phyloP scores from a whole-genome alignment of 2,329 filamentous ascomycete genomes.

The Pseudogymnoascus sp. region DNA sequence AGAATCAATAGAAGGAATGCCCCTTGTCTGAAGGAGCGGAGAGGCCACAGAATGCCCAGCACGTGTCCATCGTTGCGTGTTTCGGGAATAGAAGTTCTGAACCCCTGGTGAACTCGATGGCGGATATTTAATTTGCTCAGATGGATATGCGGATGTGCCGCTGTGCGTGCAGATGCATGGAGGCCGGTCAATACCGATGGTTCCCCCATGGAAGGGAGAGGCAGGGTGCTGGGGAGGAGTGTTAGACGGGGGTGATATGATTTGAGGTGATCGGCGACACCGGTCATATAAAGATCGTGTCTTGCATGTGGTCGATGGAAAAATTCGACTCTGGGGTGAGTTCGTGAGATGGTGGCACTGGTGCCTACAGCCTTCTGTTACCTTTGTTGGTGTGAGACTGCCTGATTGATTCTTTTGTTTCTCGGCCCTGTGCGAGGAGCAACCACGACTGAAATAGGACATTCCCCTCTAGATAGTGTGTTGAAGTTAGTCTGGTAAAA shows the following conservation, averaged over 20 bases:
- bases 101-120: background rate
- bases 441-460: background rate
- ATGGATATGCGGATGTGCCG: background rate
- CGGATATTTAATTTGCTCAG: background rate
- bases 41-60: background rate
- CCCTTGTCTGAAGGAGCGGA: background rate
- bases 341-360: background rate
- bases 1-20: background rate
- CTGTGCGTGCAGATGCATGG: background rate
- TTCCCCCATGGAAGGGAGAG: background rate
- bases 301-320: background rate
- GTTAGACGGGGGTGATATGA: background rate
- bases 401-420: background rate
- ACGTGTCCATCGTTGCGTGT: background rate
- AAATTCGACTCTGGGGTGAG: background rate
- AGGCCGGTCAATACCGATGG: background rate
- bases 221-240: background rate
- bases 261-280: background rate
- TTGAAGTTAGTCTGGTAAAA: background rate
- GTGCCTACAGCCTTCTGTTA: background rate
- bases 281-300: background rate
- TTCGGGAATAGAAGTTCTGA: background rate
- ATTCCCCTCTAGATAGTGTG: background rate
- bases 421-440: background rate
- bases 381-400: background rate